Evolutionary conservation across 768 basidiomycete species (phyloP), one percentile per base, ranked within the genome.

Genomic region (Suillus subalutaceus): DNA sequence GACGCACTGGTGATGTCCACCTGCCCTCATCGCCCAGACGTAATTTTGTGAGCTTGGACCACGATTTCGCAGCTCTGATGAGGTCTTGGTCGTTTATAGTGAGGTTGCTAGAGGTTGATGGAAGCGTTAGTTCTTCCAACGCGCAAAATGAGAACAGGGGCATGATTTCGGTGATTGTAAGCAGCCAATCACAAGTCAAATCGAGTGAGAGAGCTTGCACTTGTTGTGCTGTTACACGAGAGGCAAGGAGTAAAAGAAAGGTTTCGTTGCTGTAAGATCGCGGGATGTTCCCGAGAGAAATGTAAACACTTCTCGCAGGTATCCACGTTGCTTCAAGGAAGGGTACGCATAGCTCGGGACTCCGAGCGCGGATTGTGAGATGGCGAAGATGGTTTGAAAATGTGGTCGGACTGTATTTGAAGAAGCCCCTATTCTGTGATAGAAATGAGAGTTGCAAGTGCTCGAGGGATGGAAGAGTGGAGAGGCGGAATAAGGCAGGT

Each of bases 211-310:
- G 6, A 56, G 20, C 32, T 35, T 56, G 55, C 32, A 56, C 55
- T 56, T 56, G 55, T 35, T 56, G 20, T 18, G 32, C 20, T n/a
- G 20, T 35, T 56, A 35, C 55, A 56, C 32, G 20, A 20, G 55
- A 56, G 20, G 20, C 55, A 20, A 56, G 55, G 32, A 56, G 55
- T 20, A 12, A 35, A 35, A 56, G 32, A n/a, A 56, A 35, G 63
- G 58, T 6, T 68, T 66, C 37, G 84, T 35, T n/a, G 35, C 20
- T 56, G 55, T 12, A 56, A 56, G 55, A 56, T 35, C 32, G 35
- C 20, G 32, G 55, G 12, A 35, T 3, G 55, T 35, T 35, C 2
- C 53, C 30, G 30, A 55, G 53, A 55, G 18, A 32, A 5, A 55
- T 35, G 32, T 2, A n/a, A 35, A 35, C 5, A 6, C 32, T 35